Base-by-base conservation (phyloP, 805 yeast species). In the Candida silvatica region DNA sequence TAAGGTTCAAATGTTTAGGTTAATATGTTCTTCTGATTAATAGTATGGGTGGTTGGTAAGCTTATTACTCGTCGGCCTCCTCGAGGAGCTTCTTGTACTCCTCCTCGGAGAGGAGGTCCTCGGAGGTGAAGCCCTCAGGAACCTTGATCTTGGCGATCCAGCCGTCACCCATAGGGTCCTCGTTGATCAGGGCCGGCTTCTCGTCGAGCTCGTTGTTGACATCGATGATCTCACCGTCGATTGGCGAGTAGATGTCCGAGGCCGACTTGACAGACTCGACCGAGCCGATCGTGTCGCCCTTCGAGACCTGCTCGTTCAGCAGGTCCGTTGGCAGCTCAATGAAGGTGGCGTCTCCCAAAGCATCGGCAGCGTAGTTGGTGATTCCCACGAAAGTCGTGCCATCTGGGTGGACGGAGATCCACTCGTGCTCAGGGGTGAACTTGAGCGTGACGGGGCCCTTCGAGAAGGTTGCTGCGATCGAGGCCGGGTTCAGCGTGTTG, bases 221-320 rank as follows among this genome's bases (percentile, higher is more conserved):
- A 46, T 77, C 95, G 32, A 77, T 41, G 25, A 92, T 67, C 45
- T 71, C 80, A 33, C 95, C 96, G 12, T 69, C 61, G 20, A 86
- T 81, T 34, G 98, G 98, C 15, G 87, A 66, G 61, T 88, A 90
- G 43, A 92, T 80, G 54, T 92, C 98, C 45, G 85, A 74, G 19
- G 98, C 97, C 31, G 88, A 75, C 64, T 92, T 92, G 51, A 92
- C 98, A 29, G 87, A 74, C 62, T 92, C 98, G 27, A 92, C 94
- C 22, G 95, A 82, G 5, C 97, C 97, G 54, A 92, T 66, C 11
- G 90, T 66, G 43, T 86, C 97, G 34, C 94, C 94, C 32, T 69
- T 68, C 27, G 79, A 83, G 12, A 58, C 50, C 7, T 39, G 31
- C 38, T 49, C 54, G 23, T 54, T 55, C 19, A 56, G 35, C 24